These are phyloP conservation scores for Discostella stelligera DNA, from an alignment of 352 stramenopile genomes.

Conservation along the genomic window DNA sequence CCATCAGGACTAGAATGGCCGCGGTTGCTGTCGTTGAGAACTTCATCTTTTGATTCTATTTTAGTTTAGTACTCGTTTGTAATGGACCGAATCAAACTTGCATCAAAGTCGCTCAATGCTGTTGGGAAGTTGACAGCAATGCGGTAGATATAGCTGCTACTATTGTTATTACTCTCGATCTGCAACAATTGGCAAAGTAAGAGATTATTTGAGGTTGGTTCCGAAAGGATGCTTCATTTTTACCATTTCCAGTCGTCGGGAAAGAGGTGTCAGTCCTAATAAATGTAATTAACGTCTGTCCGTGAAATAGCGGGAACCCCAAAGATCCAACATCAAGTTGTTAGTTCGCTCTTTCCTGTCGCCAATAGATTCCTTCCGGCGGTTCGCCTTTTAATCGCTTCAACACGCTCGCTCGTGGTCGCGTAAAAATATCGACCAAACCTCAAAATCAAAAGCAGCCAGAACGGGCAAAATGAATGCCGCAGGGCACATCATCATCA, in stretches of 20 bases:
- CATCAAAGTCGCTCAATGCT: background rate
- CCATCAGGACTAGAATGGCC: background rate
- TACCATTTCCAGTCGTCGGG: no score
- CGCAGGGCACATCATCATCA: background rate
- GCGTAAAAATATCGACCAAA: background rate
- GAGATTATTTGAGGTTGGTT: no score
- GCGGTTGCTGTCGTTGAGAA: background rate
- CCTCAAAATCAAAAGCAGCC: no score
- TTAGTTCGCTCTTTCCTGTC: no score
- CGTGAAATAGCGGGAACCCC: background rate
- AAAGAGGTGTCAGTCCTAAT: no score
- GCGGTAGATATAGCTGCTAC: background rate
- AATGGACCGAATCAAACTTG: background rate
- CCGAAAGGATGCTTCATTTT: no score
- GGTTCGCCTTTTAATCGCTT: no score
- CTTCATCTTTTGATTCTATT: conserved; percentile 1
- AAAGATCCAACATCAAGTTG: conserved; percentile 4
- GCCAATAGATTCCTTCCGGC: no score
- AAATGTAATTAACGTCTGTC: background rate
- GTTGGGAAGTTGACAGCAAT: background rate
- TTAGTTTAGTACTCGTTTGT: background rate
- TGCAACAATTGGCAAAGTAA: no score
- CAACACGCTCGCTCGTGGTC: no score
- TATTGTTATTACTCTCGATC: background rate
- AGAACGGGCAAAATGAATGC: no score